These are phyloP conservation scores for Bremia lactucae DNA, from an alignment of 352 stramenopile species.

Conservation along the genomic window DNA sequence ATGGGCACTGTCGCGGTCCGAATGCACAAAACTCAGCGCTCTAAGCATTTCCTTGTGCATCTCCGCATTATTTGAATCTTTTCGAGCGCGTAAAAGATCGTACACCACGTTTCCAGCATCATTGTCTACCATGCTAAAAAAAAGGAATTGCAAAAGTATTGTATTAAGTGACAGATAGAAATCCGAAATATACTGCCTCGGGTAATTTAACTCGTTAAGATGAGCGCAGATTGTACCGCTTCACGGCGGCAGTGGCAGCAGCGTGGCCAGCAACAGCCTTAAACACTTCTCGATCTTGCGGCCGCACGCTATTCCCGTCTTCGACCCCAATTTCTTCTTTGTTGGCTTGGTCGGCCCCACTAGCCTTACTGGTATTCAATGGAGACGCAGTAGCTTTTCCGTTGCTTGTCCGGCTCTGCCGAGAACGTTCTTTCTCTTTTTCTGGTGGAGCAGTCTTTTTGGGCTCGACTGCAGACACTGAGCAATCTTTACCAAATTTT, in stretches of 20 bases:
- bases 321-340: constrained; percentile 9
- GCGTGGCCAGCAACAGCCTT: constrained; percentile 47
- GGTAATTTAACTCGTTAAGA: too few species aligned
- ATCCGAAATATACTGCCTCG: too few species aligned
- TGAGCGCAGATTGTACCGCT: constrained; percentile 42
- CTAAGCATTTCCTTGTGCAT: constrained; percentile 33
- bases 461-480: constrained; percentile 3
- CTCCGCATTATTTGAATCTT: constrained; percentile 12
- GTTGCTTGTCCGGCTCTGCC: constrained; percentile 1
- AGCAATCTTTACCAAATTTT: constrained; percentile 5
- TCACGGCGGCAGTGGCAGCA: constrained; percentile 43
- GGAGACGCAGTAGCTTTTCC: constrained; percentile 4
- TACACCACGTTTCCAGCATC: constrained; percentile 9
- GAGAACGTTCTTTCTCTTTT: constrained; percentile 16
- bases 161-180: neutral
- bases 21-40: constrained; percentile 16
- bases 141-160: constrained; percentile 6
- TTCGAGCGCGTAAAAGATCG: constrained; percentile 25
- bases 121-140: constrained; percentile 4
- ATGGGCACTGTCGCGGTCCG: constrained; percentile 17
- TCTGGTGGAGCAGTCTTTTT: constrained; percentile 9
- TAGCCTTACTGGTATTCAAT: constrained; percentile 6
- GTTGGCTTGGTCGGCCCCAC: constrained; percentile 4
- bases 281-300: constrained; percentile 41
- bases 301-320: constrained; percentile 12